Base-by-base conservation (phyloP, 2,329 filamentous ascomycete genomes). In the Pseudogymnoascus sp. region DNA sequence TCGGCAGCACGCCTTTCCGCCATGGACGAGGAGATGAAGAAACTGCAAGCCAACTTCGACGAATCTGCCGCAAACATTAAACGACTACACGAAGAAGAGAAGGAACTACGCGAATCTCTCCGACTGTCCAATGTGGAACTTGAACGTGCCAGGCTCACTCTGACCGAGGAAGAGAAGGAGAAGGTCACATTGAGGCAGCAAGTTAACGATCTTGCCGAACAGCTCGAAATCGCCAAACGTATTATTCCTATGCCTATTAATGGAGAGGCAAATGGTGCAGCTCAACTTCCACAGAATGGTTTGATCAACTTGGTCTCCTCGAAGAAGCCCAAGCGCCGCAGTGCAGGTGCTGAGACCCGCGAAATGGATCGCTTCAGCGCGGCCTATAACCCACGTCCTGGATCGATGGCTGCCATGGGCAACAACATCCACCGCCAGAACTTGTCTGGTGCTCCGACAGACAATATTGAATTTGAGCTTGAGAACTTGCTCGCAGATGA, bases 251-350 rank as follows among this genome's bases (percentile, higher is more conserved):
- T 83, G 30, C 90, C 92, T 8, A 78, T 88, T 69, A 92, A 92
- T 67, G 83, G 80, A 66, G 88, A 91, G 49, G 70, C 86, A 62
- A 92, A 91, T 70, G 90, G 91, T 62, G 72, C 76, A 60, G 74
- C 78, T 16, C 79, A 84, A 59, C 77, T 84, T 41, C 80, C 83
- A 61, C 79, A 83, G 30, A 89, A 82, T 72, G 92, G 92, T 42
- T 84, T 99, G 65, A 97, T 99, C 82, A 99, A 97, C 75, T 82
- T 99, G 35, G 94, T 99, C 25, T 90, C 93, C 2, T 93, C 91
- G 59, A 97, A 97, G 85, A 97, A 96, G 78, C 91, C 92, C 42
- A 97, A 97, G 82, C 84, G 94, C 72, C 85, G 94, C 67, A 97
- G 93, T 74, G 92, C 91, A 63, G 93, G 92, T 55, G 88, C 89